Base-by-base conservation (phyloP, 768 basidiomycete genomes). In the Lactarius quietus region DNA sequence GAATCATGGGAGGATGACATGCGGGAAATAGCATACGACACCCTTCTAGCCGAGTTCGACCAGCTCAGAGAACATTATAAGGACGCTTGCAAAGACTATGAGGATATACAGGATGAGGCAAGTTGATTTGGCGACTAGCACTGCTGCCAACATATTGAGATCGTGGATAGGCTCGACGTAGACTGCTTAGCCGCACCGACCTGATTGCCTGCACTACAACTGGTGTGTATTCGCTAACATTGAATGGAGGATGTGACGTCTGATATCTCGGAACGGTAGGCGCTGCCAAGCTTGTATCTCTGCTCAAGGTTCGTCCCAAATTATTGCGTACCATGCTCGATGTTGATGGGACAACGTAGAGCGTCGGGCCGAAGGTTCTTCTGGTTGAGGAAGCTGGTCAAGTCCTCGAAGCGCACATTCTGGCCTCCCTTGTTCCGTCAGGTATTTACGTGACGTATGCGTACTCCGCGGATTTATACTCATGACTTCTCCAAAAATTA, bases 331-430 rank as follows among this genome's bases (percentile, higher is more conserved):
- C 18, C 0, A 9, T 35, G 28, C 15, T 20, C 23, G 1, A 6
- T 54, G n/a, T 48, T 59, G n/a, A 64, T 60, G 67, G 3, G 51
- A 18, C 17, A 15, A 35, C 62, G 4, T 59, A 89, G 87, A 82
- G 83, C 17, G 71, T 90, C 6, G 76, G 72, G 6, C 89, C 89
- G 0, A 81, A 79, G 36, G 82, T 90, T 0, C 72, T 91, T 55
- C 75, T 92, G 56, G 86, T 92, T 0, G 90, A 93, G 73, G 91
- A 92, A 72, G 90, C 91, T 0, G 91, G 90, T 0, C 90, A 93
- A 74, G 88, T 92, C 1, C 79, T 92, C 35, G 90, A 92, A 74
- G 87, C 90, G 3, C 90, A 92, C 67, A 80, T 92, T 20, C 73
- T 92, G 7, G 83, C 82, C 3, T 82, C 80, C 41, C 77, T 91